Conservation (phyloP, 768 basidiomycete genomes). For the Lactarius hengduanensis region DNA sequence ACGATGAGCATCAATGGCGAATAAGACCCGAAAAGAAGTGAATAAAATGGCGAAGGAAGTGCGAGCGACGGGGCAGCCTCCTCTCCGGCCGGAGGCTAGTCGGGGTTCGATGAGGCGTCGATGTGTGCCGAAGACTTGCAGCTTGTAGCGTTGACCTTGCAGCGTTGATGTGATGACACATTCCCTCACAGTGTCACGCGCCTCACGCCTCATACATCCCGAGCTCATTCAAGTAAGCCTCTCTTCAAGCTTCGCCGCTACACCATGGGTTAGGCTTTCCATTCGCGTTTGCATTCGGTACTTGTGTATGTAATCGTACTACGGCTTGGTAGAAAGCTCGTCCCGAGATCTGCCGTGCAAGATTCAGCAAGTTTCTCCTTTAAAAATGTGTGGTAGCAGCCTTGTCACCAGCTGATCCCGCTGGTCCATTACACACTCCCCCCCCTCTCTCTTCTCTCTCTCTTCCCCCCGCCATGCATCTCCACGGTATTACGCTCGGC, state of each 20-base stretch:
- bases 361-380: conserved; percentile 6
- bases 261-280: not conserved
- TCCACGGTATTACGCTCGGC: conserved; percentile 18
- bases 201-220: too few relatives aligned
- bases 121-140: too few relatives aligned
- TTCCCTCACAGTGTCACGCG: not conserved
- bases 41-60: not conserved
- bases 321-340: not conserved
- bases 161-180: not conserved
- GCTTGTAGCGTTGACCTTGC: too few relatives aligned
- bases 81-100: too few relatives aligned
- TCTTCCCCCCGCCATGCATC: conserved; percentile 24
- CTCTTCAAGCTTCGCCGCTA: too few relatives aligned
- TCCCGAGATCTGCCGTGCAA: conserved; percentile 25
- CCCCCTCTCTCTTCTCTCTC: not conserved
- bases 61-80: too few relatives aligned
- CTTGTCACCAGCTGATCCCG: not conserved
- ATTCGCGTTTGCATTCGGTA: not conserved
- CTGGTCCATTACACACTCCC: conserved; percentile 11
- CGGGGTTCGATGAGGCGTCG: too few relatives aligned
- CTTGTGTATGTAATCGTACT: not conserved
- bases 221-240: not conserved
- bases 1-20: too few relatives aligned
- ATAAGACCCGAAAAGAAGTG: not conserved
- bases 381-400: conserved; percentile 3